Evolutionary conservation across 139 green algal genomes (phyloP), one percentile per base, ranked within the genome.

Genomic region (Tetraselmis striata): DNA sequence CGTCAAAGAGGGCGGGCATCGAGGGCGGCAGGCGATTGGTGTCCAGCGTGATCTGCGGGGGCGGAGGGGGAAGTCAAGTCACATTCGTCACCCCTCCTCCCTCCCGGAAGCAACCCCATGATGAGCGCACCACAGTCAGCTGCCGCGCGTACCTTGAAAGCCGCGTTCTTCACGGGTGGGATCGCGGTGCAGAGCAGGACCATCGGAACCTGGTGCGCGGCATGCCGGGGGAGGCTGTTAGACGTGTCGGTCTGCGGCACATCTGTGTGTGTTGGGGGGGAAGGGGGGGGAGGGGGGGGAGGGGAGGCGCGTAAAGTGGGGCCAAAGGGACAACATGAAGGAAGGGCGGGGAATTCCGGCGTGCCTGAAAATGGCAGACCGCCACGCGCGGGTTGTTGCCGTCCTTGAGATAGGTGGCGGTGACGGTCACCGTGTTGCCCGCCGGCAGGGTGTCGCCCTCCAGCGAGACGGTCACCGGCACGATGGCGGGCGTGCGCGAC

Each of bases 1-100:
- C 90, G 31, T 90, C 82, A 32, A 94, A 94, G 2, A 94, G 24
- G 0, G 78, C 76, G 1, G 79, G 77, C 59, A 94, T 81, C 29
- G 85, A 85, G 0, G 86, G 87, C 0, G 90, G 85, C 0, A 84
- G 45, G 23, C 89, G 84, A 83, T 93, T 94, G 58, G 88, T 91
- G 74, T 83, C 76, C 27, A 94, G 32, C 0, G 89, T 94, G 26
- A 94, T 29, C 84, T 67, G 45, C 45, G 45, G 45, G 45, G 45
- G 45, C 5, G 45, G 45, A 5, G 45, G 45, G 45, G 5, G 45
- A 67, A 67, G 45, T 5, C 45, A 67, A n/a, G n/a, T n/a, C n/a
- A n/a, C n/a, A n/a, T n/a, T n/a, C n/a, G n/a, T n/a, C n/a, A n/a
- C n/a, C n/a, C n/a, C n/a, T n/a, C n/a, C n/a, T n/a, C n/a, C n/a